Evolutionary conservation across 192 early-diverging fungal genomes (phyloP).

Genomic region (Umbelopsis ramanniana): DNA sequence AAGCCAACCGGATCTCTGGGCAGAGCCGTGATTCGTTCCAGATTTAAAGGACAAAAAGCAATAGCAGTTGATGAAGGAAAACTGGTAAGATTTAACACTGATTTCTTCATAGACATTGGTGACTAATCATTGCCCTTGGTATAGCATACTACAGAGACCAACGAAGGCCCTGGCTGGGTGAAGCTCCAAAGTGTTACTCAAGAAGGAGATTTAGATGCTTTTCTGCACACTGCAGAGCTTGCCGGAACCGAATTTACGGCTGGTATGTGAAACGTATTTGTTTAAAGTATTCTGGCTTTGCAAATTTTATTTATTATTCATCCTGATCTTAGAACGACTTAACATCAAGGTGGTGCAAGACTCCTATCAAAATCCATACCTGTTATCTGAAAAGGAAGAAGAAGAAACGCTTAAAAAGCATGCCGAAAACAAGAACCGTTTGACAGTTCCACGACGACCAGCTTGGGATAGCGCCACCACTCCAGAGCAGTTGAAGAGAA

Average conservation of each 20-base stretch:
- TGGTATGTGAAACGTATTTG: constrained; percentile 43
- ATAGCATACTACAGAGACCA: constrained; percentile 83
- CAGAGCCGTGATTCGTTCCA: constrained; percentile 41
- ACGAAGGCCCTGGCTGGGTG: constrained; percentile 84
- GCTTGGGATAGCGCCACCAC: constrained; percentile 89
- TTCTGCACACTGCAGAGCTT: constrained; percentile 92
- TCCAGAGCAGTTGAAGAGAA: constrained; percentile 73
- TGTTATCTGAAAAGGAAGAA: constrained; percentile 82
- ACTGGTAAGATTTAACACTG: constrained; percentile 23
- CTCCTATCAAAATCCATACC: constrained; percentile 80
- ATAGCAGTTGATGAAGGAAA: constrained; percentile 44
- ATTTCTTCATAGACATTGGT: background rate
- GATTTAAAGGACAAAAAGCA: constrained; percentile 44
- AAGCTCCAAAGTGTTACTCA: constrained; percentile 95
- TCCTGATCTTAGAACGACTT: constrained; percentile 56
- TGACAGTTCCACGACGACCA: constrained; percentile 89
- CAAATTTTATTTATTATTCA: background rate
- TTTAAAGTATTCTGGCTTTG: background rate
- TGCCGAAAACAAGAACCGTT: constrained; percentile 68
- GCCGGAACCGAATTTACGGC: constrained; percentile 95
- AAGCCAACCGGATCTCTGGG: constrained; percentile 37
- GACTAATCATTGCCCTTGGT: background rate
- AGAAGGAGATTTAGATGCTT: constrained; percentile 96
- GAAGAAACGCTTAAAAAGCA: constrained; percentile 76
- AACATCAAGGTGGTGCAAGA: constrained; percentile 85